Percentiles rank a stretch among this genome's conserved stretches.
Conservation (phyloP, 805 yeast genomes). For the Ogataea ganodermae region DNA sequence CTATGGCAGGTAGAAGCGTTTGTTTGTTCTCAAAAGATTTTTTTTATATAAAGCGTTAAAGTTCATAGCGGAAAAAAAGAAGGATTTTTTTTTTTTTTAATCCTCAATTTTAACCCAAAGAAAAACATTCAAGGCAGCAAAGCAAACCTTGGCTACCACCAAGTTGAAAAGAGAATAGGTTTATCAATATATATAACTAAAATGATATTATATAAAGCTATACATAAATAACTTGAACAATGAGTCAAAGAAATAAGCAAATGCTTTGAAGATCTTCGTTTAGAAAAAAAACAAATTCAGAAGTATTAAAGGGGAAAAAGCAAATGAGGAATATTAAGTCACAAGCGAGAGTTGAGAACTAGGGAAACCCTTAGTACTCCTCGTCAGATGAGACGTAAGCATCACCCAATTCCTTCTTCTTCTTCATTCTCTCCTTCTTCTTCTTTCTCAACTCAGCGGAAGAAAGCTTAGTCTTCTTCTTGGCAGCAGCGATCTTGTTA, state of each 20-base stretch:
- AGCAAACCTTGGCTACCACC: background rate
- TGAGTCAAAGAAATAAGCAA: slow-evolving; percentile 3
- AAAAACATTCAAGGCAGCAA: no score
- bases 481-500: slow-evolving; percentile 95
- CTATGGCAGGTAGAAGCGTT: no score
- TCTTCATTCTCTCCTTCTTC: slow-evolving; percentile 99
- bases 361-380: slow-evolving; percentile 53
- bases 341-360: slow-evolving; percentile 5
- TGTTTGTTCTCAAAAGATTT: no score
- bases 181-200: slow-evolving; percentile 7
- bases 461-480: slow-evolving; percentile 96
- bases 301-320: slow-evolving; percentile 5
- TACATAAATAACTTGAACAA: slow-evolving; percentile 6
- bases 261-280: slow-evolving; percentile 5
- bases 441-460: slow-evolving; percentile 99
- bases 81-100: background rate
- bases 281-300: slow-evolving; percentile 14
- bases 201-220: slow-evolving; percentile 13
- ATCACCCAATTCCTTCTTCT: slow-evolving; percentile 99
- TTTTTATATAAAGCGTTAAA: slow-evolving; percentile 5
- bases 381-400: slow-evolving; percentile 98
- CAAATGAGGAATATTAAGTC: slow-evolving; percentile 8
- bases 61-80: slow-evolving; percentile 7
- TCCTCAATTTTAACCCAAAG: background rate
- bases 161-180: slow-evolving; percentile 1